These are phyloP conservation scores for Fermentozyma sake DNA, from an alignment of 1,139 yeast genomes.

Conservation along the genomic window DNA sequence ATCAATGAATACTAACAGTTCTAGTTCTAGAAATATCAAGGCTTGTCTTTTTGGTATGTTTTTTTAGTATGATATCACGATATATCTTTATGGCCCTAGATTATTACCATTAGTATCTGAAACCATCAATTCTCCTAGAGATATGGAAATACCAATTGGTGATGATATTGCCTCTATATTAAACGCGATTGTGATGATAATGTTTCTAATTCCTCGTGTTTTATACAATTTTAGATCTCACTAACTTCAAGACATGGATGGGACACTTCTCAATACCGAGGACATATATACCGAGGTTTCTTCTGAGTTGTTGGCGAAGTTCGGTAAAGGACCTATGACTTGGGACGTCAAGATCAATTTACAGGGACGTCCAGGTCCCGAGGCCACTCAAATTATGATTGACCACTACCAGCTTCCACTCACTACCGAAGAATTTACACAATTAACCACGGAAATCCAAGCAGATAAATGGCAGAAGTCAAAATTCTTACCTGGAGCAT, in stretches of 20 bases:
- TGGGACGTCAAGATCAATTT: constrained; percentile 86
- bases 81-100: no score
- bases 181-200: constrained; percentile 5
- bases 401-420: constrained; percentile 65
- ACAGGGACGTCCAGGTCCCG: constrained; percentile 88
- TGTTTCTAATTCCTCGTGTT: no score
- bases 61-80: no score
- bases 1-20: no score
- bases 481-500: constrained; percentile 78
- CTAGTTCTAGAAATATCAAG: no score
- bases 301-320: constrained; percentile 57
- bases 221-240: no score
- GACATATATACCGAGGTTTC: constrained; percentile 80
- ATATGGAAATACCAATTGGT: no score
- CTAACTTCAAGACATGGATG: constrained; percentile 75
- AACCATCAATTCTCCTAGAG: no score
- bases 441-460: constrained; percentile 52
- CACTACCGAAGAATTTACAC: constrained; percentile 58
- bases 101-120: no score
- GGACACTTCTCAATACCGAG: constrained; percentile 85
- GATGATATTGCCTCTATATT: no score
- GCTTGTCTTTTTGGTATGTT: constrained; percentile 84
- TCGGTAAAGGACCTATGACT: constrained; percentile 73
- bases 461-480: constrained; percentile 57
- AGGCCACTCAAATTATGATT: constrained; percentile 55